Evolutionary conservation across 768 basidiomycete species (phyloP).

Genomic region (Rhodosporidiobolus sp.): DNA sequence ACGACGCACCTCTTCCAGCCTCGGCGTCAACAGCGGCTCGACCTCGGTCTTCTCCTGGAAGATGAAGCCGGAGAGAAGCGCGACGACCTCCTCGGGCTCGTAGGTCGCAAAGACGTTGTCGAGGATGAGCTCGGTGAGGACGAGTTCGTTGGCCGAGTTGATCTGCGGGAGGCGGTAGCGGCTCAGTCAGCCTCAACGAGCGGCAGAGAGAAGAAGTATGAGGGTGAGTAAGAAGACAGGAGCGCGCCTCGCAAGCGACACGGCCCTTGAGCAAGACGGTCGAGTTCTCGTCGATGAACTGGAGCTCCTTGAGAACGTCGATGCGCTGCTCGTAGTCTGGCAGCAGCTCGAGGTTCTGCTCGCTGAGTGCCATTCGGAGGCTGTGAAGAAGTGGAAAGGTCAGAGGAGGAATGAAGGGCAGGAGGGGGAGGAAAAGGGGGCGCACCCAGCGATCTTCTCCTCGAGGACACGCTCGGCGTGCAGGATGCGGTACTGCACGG

Average conservation of each 20-base stretch:
- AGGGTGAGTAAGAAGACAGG: neutral
- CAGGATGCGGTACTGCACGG: constrained; percentile 64
- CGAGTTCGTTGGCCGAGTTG: constrained; percentile 94
- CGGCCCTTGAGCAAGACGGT: constrained; percentile 94
- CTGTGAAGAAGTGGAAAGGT: constrained; percentile 37
- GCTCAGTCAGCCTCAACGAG: neutral
- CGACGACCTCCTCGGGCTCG: constrained; percentile 93
- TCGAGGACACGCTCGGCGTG: constrained; percentile 74
- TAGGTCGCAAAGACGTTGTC: constrained; percentile 88
- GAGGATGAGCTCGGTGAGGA: constrained; percentile 91
- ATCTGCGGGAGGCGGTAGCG: constrained; percentile 58
- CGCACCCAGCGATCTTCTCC: constrained; percentile 60
- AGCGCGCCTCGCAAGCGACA: constrained; percentile 88
- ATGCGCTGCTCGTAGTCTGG: constrained; percentile 97
- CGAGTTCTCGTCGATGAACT: constrained; percentile 92
- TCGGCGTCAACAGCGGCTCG: constrained; percentile 75
- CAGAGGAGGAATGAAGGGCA: neutral
- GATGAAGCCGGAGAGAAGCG: constrained; percentile 90
- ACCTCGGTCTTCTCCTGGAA: constrained; percentile 97
- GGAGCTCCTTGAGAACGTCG: constrained; percentile 80
- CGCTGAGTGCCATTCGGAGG: constrained; percentile 82
- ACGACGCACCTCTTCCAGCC: constrained; percentile 59
- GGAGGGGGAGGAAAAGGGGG: neutral
- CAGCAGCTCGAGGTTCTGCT: constrained; percentile 91
- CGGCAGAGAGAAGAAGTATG: neutral